These are phyloP conservation scores for Malus orientalis DNA, from an alignment of 306 rosid genomes.

Conservation along the genomic window DNA sequence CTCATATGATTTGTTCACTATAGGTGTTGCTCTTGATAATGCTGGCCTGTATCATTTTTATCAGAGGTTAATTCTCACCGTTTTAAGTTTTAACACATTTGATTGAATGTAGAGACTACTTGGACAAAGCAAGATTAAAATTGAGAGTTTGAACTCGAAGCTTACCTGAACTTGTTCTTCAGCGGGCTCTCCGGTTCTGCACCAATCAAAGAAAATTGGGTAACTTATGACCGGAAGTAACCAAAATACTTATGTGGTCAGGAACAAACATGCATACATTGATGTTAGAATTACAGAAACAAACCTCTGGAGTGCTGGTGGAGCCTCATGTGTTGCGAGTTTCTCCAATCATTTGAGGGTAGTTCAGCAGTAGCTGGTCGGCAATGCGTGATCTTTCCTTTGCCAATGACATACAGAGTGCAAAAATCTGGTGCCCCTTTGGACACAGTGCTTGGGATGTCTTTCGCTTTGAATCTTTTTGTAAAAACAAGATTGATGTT, in stretches of 20 bases:
- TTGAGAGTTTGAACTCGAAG: not conserved
- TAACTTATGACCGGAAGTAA: not conserved
- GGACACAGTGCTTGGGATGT: slow-evolving; percentile 46
- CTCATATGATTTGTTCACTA: slow-evolving; percentile 30
- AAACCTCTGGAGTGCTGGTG: slow-evolving; percentile 22
- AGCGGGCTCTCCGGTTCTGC: slow-evolving; percentile 24
- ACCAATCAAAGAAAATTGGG: not conserved
- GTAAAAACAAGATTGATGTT: not conserved
- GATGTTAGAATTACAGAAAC: not conserved
- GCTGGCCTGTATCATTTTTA: slow-evolving; percentile 51
- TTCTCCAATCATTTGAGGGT: slow-evolving; percentile 5
- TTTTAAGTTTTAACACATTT: too few relatives aligned
- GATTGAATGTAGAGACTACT: too few relatives aligned
- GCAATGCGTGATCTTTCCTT: slow-evolving; percentile 46
- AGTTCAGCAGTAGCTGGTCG: slow-evolving; percentile 28
- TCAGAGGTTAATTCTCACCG: too few relatives aligned
- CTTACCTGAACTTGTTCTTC: slow-evolving; percentile 51
- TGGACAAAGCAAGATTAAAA: too few relatives aligned
- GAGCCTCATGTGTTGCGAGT: not conserved
- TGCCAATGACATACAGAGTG: slow-evolving; percentile 55
- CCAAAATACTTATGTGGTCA: not conserved
- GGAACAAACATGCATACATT: not conserved
- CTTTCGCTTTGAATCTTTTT: slow-evolving; percentile 38
- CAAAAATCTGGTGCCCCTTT: slow-evolving; percentile 64
- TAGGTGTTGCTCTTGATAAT: slow-evolving; percentile 37